Conservation (phyloP, 768 basidiomycete genomes). For the Gelatoporia subvermispora region DNA sequence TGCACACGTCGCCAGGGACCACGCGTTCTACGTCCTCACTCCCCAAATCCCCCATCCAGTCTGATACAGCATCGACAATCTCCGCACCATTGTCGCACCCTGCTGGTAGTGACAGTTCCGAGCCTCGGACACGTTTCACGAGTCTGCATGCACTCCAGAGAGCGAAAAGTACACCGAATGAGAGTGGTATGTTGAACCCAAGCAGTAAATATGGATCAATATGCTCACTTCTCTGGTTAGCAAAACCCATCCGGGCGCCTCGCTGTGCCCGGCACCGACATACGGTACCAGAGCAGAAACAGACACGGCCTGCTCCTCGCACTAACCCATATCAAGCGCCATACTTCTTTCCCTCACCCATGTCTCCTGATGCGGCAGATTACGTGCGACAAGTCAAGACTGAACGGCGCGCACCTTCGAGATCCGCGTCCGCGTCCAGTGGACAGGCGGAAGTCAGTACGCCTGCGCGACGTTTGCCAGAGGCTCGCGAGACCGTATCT, state of each 20-base stretch:
- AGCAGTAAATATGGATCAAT: too few species aligned
- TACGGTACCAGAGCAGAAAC: slow-evolving; percentile 1
- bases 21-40: too few species aligned
- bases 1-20: too few species aligned
- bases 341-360: slow-evolving; percentile 53
- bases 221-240: too few species aligned
- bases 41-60: too few species aligned
- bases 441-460: too few species aligned
- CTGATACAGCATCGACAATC: not conserved
- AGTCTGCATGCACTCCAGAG: not conserved
- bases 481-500: too few species aligned
- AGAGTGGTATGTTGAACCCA: not conserved
- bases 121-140: not conserved
- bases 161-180: not conserved
- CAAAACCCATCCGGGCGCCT: not conserved
- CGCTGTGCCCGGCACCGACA: too few species aligned
- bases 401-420: too few species aligned
- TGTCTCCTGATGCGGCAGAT: slow-evolving; percentile 29
- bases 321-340: slow-evolving; percentile 64
- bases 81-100: not conserved
- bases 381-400: slow-evolving; percentile 19
- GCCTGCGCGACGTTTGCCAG: too few species aligned
- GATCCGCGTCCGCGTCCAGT: too few species aligned
- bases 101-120: not conserved
- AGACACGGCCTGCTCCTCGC: slow-evolving; percentile 18